phyloP scores from a whole-genome alignment of 768 basidiomycete genomes.

The Albatrellus ellisii region DNA sequence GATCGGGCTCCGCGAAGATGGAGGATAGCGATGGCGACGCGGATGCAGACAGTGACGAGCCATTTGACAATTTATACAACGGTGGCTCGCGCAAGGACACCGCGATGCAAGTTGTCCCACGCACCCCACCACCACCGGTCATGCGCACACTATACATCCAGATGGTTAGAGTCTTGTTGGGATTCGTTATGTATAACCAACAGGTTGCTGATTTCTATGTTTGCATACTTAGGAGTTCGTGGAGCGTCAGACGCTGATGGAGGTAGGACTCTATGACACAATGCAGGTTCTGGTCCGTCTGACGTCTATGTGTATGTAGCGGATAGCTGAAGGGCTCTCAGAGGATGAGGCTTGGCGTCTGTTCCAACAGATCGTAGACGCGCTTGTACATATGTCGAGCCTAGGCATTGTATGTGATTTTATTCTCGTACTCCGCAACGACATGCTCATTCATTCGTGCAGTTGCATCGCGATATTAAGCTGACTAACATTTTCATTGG shows the following conservation, averaged over 20 bases:
- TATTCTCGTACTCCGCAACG: not conserved
- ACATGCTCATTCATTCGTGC: slow-evolving; percentile 3
- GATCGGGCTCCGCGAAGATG: slow-evolving; percentile 24
- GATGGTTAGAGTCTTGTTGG: no score
- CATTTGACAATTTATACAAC: slow-evolving; percentile 18
- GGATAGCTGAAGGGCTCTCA: slow-evolving; percentile 66
- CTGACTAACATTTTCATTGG: slow-evolving; percentile 91
- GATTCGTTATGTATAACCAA: no score
- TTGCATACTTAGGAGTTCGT: slow-evolving; percentile 63
- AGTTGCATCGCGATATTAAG: slow-evolving; percentile 84
- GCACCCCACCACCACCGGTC: slow-evolving; percentile 3
- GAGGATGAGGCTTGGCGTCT: slow-evolving; percentile 85
- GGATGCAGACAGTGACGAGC: slow-evolving; percentile 25
- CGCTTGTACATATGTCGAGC: slow-evolving; percentile 79
- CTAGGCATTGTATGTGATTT: slow-evolving; percentile 58
- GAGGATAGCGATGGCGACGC: slow-evolving; percentile 30
- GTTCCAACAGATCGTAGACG: slow-evolving; percentile 83
- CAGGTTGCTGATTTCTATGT: not conserved
- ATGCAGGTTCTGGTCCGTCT: slow-evolving; percentile 3
- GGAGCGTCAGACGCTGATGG: slow-evolving; percentile 80
- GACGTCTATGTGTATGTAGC: slow-evolving; percentile 22
- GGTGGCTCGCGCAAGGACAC: slow-evolving; percentile 9
- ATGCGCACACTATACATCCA: slow-evolving; percentile 77
- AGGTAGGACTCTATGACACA: slow-evolving; percentile 29
- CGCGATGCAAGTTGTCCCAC: slow-evolving; percentile 8